Evolutionary conservation across 2,329 filamentous ascomycete genomes (phyloP), one percentile per base, ranked within the genome.

Genomic region (Exophiala aquamarina): DNA sequence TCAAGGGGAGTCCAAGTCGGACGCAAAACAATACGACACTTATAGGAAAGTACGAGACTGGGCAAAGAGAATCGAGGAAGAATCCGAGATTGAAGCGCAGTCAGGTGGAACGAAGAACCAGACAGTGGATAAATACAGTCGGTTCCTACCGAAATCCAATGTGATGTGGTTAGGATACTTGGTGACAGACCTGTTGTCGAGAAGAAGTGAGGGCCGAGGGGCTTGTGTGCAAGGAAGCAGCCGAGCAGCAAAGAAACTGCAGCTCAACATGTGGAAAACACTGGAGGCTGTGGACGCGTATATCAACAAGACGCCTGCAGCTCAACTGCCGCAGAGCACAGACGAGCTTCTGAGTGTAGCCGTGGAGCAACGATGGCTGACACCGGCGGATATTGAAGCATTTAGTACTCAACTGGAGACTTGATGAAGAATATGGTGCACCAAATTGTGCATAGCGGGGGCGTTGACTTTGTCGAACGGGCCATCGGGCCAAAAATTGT

Each of bases 81-180:
- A 8, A 56, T 53, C 8, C 57, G 63, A 36, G 57, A 63, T 11
- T 32, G 54, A 0, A 47, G 59, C 28, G 52, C 57, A n/a, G 39
- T 52, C 11, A 58, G 63, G 44, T 63, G 67, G 37, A 59, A 67
- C 4, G 62, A 63, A 3, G 62, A 66, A 28, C 64, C 69, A 54
- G 55, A 59, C 18, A 59, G 41, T 36, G 20, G 38, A 55, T 45
- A 65, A 73, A 33, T 85, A 82, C 81, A 62, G 67, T 9, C 63
- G 70, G 21, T 84, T 77, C 60, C 72, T 76, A 31, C 81, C 82
- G 2, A 70, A 73, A 45, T 83, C 82, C 2, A 86, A 85, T 55
- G 68, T 83, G 11, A 69, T 84, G 11, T 86, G 82, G 82, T 64
- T 83, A 17, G 75, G 81, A 40, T 83, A 82, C 59, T 64, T 86